Base-by-base conservation (phyloP, 1,284 basidiomycete species). In the Irpex rosettiformis region DNA sequence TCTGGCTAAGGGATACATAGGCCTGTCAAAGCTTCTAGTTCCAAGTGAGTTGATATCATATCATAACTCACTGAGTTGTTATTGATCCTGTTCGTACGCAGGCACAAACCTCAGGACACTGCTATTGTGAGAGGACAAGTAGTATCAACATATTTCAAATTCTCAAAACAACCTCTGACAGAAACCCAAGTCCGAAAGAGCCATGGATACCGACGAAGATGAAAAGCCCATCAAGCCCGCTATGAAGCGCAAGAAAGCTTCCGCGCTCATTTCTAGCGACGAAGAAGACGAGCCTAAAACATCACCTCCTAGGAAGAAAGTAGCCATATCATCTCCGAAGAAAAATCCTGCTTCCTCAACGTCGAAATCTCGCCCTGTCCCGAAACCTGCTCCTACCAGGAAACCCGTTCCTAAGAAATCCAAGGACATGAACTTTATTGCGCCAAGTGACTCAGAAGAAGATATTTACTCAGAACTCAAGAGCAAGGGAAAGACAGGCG, bases 381-480 rank as follows among this genome's bases (percentile, higher is more conserved):
- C 43, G 40, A 57, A 60, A 29, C 28, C 30, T 1, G 58, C n/a
- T 4, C 4, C 55, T 7, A 27, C 51, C 40, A 53, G 43, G 6
- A 54, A 59, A 54, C 24, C 37, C 18, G 37, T 16, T 47, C 21
- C 49, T 13, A 59, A 54, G 54, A 59, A 52, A 43, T 47, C 47
- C 8, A 58, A 57, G 43, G 58, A 59, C 28, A 56, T 56, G 29
- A 52, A 49, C 10, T 56, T 54, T 29, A 61, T 54, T 21, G 60
- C n/a, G 11, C 48, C 56, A 4, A 58, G 56, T 8, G 58, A 58
- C 13, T 52, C 53, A n/a, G 69, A 67, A 33, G 61, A 61, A 21
- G 65, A 63, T 27, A 63, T 65, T 21, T 64, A 65, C 18, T 49
- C 53, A 18, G 54, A 64, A 21, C 29, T 59, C n/a, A 68, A 68